Base-by-base conservation (phyloP, 2,329 filamentous ascomycete genomes). In the Penicillium sp. region DNA sequence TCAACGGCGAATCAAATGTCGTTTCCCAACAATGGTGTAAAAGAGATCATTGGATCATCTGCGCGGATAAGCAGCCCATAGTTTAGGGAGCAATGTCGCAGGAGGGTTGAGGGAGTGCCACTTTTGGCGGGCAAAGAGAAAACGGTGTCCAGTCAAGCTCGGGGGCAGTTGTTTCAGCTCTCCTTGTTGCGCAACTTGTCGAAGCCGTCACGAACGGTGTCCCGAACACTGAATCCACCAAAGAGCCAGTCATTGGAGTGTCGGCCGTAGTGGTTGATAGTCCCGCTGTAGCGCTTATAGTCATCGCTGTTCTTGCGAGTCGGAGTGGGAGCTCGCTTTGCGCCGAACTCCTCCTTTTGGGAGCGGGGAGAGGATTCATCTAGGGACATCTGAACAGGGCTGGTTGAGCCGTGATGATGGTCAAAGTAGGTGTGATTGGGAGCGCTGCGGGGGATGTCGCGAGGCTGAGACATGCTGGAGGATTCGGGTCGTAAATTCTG, bases 181-280 rank as follows among this genome's bases (percentile, higher is more conserved):
- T 67, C 65, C 49, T 64, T 65, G 4, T 65, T 54, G 41, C 62
- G 63, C n/a, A 75, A 33, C 52, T 67, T 70, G 27, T 71, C 69
- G 17, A 75, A 65, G 32, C 71, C 70, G 32, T 75, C 75, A 3
- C 70, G 71, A 20, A 77, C 73, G 6, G 76, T 75, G 27, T 77
- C 74, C 4, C 71, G 70, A 3, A 80, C 63, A 57, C 75, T 78
- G 60, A 79, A 76, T 1, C 76, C 75, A 17, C 73, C 72, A 51
- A 80, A 80, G 4, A 81, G 67, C 78, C 78, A 81, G 47, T 80
- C 75, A 48, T 80, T 80, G 15, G 72, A 74, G 61, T 80, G 78
- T 7, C 78, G 73, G 12, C 78, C 78, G 47, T 68, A 77, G 50
- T 80, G 72, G 43, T 71, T 73, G 34, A 76, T 61, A 0, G 73